phyloP scores from a whole-genome alignment of 352 stramenopile species.

The Elongisporangium prolatum region DNA sequence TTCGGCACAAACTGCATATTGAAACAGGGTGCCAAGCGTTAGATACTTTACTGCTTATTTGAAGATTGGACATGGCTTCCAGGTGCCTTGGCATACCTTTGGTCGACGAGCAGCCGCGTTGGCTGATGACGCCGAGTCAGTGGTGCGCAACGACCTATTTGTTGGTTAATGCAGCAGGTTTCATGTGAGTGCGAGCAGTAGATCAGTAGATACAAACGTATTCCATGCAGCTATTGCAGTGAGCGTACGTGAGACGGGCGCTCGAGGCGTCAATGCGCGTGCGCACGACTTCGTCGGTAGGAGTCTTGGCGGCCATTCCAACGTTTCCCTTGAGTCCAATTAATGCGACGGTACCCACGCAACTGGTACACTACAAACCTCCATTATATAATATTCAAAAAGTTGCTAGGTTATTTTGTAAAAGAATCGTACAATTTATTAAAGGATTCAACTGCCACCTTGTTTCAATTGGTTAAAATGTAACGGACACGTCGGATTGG shows the following conservation, averaged over 20 bases:
- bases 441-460: too few relatives aligned
- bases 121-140: constrained; percentile 21
- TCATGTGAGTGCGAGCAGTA: not conserved
- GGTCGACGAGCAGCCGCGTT: constrained; percentile 39
- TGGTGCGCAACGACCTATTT: constrained; percentile 51
- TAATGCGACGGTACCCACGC: too few relatives aligned
- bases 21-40: not conserved
- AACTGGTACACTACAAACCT: too few relatives aligned
- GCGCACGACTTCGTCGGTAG: constrained; percentile 39
- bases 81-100: constrained; percentile 22
- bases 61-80: not conserved
- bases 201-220: not conserved
- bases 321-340: too few relatives aligned
- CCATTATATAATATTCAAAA: too few relatives aligned
- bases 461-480: too few relatives aligned
- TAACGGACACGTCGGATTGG: too few relatives aligned
- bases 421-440: too few relatives aligned
- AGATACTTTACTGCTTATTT: not conserved
- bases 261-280: constrained; percentile 69
- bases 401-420: too few relatives aligned
- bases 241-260: constrained; percentile 54
- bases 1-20: constrained; percentile 65
- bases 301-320: constrained; percentile 38
- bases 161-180: constrained; percentile 1
- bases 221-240: not conserved